Conservation (phyloP, 179 eudicot species). For the Drosera spatulata region DNA sequence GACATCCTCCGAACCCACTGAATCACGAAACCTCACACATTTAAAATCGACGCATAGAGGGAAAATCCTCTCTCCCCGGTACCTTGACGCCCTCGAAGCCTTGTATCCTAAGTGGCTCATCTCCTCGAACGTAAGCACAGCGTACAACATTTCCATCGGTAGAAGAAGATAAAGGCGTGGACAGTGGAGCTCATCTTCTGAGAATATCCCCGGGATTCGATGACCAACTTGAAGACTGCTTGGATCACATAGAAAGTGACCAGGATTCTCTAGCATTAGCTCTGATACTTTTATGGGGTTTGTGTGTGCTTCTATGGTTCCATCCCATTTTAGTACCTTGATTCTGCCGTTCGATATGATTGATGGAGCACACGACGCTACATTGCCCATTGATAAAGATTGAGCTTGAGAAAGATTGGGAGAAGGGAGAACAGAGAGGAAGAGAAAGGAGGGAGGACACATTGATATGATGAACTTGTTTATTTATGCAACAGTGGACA, state of each 20-base stretch:
- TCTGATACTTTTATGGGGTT: constrained; percentile 34
- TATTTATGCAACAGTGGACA: too few species aligned
- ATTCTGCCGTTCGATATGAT: constrained; percentile 14
- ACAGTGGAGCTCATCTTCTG: constrained; percentile 36
- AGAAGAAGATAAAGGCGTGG: constrained; percentile 32
- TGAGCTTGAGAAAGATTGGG: neutral
- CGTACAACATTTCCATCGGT: constrained; percentile 52
- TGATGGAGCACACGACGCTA: constrained; percentile 38
- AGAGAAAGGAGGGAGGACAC: neutral
- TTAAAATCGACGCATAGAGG: constrained; percentile 22
- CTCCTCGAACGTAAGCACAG: constrained; percentile 45
- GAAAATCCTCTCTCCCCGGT: constrained; percentile 26
- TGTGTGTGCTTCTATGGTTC: constrained; percentile 23
- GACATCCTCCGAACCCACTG: constrained; percentile 11
- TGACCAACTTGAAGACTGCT: constrained; percentile 30
- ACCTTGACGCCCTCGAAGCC: constrained; percentile 29
- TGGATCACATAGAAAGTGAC: constrained; percentile 39
- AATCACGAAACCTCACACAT: constrained; percentile 18
- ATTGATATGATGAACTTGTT: too few species aligned
- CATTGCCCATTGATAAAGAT: constrained; percentile 34
- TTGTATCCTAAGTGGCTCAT: constrained; percentile 16
- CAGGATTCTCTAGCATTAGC: constrained; percentile 45
- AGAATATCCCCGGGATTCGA: constrained; percentile 31
- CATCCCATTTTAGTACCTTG: constrained; percentile 32
- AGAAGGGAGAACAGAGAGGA: constrained; percentile 1